These are phyloP conservation scores for Fusarium tuaranense DNA, from an alignment of 2,329 filamentous ascomycete genomes.

Conservation along the genomic window DNA sequence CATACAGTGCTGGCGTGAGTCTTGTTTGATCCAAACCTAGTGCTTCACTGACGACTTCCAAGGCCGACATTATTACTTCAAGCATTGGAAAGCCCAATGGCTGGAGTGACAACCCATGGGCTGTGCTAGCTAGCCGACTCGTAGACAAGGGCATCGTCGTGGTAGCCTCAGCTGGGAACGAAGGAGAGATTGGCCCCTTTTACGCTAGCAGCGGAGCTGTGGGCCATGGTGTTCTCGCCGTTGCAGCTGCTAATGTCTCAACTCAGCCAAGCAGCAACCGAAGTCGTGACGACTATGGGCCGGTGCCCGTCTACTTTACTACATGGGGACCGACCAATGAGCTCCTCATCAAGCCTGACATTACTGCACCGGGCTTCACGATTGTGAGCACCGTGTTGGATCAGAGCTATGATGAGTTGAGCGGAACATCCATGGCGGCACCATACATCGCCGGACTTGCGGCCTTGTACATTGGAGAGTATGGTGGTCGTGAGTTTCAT, in stretches of 20 bases:
- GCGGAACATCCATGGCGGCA: constrained; percentile 68
- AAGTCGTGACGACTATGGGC: constrained; percentile 39
- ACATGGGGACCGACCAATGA: constrained; percentile 66
- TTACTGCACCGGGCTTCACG: constrained; percentile 61
- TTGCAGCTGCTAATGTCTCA: constrained; percentile 55
- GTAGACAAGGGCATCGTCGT: constrained; percentile 61
- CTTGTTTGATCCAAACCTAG: background rate
- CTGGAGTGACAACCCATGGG: constrained; percentile 57
- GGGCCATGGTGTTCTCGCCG: constrained; percentile 49
- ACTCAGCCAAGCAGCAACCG: constrained; percentile 53
- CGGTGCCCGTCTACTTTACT: constrained; percentile 59
- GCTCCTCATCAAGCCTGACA: constrained; percentile 62
- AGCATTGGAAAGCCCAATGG: constrained; percentile 55
- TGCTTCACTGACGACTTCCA: background rate
- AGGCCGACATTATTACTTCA: constrained; percentile 59
- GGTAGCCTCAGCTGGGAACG: constrained; percentile 64
- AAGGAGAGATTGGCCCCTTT: constrained; percentile 61
- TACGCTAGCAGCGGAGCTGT: constrained; percentile 52
- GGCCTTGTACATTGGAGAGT: constrained; percentile 57
- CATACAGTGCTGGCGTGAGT: constrained; percentile 50
- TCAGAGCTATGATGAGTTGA: constrained; percentile 57
- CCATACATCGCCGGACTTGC: constrained; percentile 66
- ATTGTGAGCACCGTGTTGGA: constrained; percentile 63
- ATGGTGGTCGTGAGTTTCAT: constrained; percentile 55
- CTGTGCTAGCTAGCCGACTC: constrained; percentile 54